Evolutionary conservation across 2,329 filamentous ascomycete genomes (phyloP).

Genomic region (Xylariaceae sp.): DNA sequence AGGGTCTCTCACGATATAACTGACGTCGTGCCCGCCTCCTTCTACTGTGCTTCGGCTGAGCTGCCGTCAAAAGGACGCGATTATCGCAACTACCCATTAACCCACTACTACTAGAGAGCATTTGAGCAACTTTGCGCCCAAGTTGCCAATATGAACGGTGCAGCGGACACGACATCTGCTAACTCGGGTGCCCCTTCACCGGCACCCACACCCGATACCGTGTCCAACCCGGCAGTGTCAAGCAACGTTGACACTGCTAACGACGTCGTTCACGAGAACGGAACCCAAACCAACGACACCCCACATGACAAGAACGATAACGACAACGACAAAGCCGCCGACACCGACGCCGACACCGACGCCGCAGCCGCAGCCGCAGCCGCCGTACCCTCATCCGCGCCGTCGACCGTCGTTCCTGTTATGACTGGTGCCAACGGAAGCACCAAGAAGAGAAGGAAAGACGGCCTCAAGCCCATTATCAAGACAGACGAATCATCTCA

Average conservation of each 20-base stretch:
- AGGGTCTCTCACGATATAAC: not conserved
- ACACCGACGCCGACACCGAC: too few relatives aligned
- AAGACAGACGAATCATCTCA: conserved; percentile 55
- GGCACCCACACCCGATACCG: conserved; percentile 5
- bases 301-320: too few relatives aligned
- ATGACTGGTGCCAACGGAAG: conserved; percentile 34
- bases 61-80: not conserved
- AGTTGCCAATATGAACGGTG: conserved; percentile 26
- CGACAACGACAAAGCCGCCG: too few relatives aligned
- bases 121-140: conserved; percentile 2
- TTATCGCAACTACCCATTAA: not conserved
- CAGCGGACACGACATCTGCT: conserved; percentile 22
- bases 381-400: conserved; percentile 10
- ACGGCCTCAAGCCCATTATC: conserved; percentile 68
- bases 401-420: conserved; percentile 24
- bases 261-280: not conserved
- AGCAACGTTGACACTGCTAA: conserved; percentile 4
- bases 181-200: conserved; percentile 2
- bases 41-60: not conserved
- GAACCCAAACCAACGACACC: not conserved
- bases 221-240: conserved; percentile 8
- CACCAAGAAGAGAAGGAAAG: conserved; percentile 71
- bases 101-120: not conserved
- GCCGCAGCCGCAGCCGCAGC: not conserved
- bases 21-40: not conserved